These are phyloP conservation scores for Handroanthus guayacan DNA, from an alignment of 257 asterid genomes.

Conservation along the genomic window DNA sequence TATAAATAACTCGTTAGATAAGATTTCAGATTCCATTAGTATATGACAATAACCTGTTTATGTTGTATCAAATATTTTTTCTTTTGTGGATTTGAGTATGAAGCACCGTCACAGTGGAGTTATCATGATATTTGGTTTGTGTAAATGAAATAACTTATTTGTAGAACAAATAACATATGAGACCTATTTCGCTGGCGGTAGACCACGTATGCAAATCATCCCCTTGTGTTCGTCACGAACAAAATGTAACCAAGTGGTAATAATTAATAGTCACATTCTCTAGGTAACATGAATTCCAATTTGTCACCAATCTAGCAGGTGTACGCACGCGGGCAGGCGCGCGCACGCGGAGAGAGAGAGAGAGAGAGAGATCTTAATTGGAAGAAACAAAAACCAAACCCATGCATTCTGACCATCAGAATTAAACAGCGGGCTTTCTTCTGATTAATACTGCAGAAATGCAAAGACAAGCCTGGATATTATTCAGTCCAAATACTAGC, in stretches of 20 bases:
- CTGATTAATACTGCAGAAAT: neutral
- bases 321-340: too few relatives aligned
- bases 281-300: too few relatives aligned
- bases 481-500: neutral
- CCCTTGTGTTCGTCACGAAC: too few relatives aligned
- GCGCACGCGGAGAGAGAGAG: too few relatives aligned
- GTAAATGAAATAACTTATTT: slow-evolving; percentile 15
- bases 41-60: slow-evolving; percentile 35
- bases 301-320: too few relatives aligned
- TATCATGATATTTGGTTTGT: slow-evolving; percentile 15
- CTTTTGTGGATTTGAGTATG: neutral
- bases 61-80: slow-evolving; percentile 23
- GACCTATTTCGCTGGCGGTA: neutral
- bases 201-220: neutral
- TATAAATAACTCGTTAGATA: slow-evolving; percentile 32
- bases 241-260: too few relatives aligned
- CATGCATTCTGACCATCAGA: slow-evolving; percentile 4
- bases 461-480: slow-evolving; percentile 2
- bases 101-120: slow-evolving; percentile 7
- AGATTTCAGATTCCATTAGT: slow-evolving; percentile 33
- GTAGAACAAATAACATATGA: neutral
- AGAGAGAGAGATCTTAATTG: neutral
- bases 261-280: too few relatives aligned
- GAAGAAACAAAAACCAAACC: neutral
- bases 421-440: neutral